Base-by-base conservation (phyloP, 2,329 filamentous ascomycete species). In the Amphichorda felina region DNA sequence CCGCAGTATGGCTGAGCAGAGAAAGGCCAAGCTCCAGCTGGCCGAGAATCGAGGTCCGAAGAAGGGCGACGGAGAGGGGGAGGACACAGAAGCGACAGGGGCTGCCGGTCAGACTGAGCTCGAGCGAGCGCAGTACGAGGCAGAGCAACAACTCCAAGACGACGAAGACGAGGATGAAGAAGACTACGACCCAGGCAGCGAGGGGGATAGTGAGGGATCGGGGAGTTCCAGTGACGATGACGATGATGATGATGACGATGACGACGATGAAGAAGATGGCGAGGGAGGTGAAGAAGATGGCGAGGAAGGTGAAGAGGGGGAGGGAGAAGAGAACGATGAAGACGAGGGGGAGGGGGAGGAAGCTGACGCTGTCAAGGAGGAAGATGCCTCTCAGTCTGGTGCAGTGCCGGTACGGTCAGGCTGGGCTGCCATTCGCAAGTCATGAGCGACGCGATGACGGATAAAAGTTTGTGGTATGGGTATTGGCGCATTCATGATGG, bases 1-100 rank as follows among this genome's bases (percentile, higher is more conserved):
- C 47, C 63, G 73, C 40, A 81, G 77, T 48, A 75, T 82, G 74
- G 77, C 76, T 0, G 77, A 82, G 48, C 69, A 73, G 49, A 58
- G 78, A 35, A 76, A 76, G 47, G 78, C 73, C 2, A 81, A 79
- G 64, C 60, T 68, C 19, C 63, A 77, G 50, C 52, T 79, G 35
- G 67, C 69, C 3, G 74, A 79, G 49, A 79, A 79, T 43, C 61
- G 66, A 45, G 61, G 54, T 25, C 50, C 55, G 30, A 70, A 68
- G 49, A 65, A 64, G 48, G 58, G 45, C 4, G 59, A 61, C 11
- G 66, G 55, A 1, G 60, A 50, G 10, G 60, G 51, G 2, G 57
- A 55, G 8, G 60, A 46, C 34, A 43, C 50, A 38, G 43, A 46
- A 39, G 47, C 54, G 3, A 55, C 57, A 31, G 59, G 45, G 10